Evolutionary conservation across 768 basidiomycete species (phyloP), one percentile per base, ranked within the genome.

Genomic region (Tylopilus sp.): DNA sequence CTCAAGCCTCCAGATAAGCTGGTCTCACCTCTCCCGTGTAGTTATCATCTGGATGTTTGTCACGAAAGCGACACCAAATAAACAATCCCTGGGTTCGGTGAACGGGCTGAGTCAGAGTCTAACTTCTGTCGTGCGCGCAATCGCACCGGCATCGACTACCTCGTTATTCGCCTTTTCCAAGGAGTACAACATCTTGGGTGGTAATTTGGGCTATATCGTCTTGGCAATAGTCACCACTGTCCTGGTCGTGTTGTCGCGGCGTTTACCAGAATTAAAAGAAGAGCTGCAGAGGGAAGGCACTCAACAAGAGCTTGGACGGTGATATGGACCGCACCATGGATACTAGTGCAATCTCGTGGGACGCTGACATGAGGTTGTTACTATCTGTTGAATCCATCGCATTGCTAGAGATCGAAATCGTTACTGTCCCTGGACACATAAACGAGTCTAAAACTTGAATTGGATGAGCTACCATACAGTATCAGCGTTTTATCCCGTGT

Each of bases 51-150:
- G 78, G 43, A 75, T 84, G 58, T 82, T 76, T 51, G 66, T 84
- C 50, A 82, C 77, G 3, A 72, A 74, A 30, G 76, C 81, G 2
- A 71, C 83, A 1, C 82, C 84, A 0, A 76, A 76, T 51, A 77
- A 74, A 48, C 70, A 70, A 19, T 78, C 80, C 1, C 71, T 85
- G 6, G 83, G 83, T 11, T 78, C 82, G 8, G 78, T 78, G 2
- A 82, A 85, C 52, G 83, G 83, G 2, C 68, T 85, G 17, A 72
- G 76, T 3, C 82, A 84, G 19, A 80, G 74, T 14, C 66, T 71
- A 3, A 73, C 72, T 2, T 75, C 78, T 4, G 63, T 76, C 13
- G 73, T 75, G 1, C 74, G 79, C 33, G 79, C 78, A 3, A 69
- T 81, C 21, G 80, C 79, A 2, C 81, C 81, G 0, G 75, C 73